Conservation (phyloP, 129 eudicot species). For the Logfia minima region DNA sequence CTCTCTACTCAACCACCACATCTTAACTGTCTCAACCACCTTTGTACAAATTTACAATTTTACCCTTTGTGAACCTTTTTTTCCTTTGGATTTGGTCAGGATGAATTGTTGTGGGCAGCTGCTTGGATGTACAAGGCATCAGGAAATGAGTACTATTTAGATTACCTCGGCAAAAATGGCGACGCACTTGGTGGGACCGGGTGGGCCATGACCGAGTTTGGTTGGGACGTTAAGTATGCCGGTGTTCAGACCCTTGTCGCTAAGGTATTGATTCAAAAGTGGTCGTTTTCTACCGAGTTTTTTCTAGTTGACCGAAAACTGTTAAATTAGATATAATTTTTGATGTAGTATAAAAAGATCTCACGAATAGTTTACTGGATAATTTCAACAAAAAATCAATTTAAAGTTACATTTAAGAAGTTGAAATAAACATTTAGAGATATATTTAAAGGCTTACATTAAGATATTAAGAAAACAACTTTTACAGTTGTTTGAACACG, state of each 20-base stretch:
- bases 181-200: conserved; percentile 93
- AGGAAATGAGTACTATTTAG: conserved; percentile 66
- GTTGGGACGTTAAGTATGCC: conserved; percentile 98
- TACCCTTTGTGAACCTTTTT: conserved; percentile 19
- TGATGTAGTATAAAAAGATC: background rate
- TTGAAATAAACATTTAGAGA: too few relatives aligned
- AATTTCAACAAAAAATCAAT: too few relatives aligned
- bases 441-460: too few relatives aligned
- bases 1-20: background rate
- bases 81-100: conserved; percentile 31
- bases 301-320: background rate
- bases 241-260: conserved; percentile 95
- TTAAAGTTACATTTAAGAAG: too few relatives aligned
- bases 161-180: conserved; percentile 75
- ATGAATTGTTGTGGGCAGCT: conserved; percentile 87
- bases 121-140: conserved; percentile 92
- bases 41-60: background rate
- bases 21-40: conserved; percentile 17
- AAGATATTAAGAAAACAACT: too few relatives aligned
- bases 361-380: too few relatives aligned
- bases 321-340: background rate
- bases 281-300: background rate
- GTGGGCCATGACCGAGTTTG: conserved; percentile 95
- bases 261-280: conserved; percentile 44
- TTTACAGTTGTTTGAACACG: background rate